Base-by-base conservation (phyloP, 768 basidiomycete genomes). In the Mycena belliarum region DNA sequence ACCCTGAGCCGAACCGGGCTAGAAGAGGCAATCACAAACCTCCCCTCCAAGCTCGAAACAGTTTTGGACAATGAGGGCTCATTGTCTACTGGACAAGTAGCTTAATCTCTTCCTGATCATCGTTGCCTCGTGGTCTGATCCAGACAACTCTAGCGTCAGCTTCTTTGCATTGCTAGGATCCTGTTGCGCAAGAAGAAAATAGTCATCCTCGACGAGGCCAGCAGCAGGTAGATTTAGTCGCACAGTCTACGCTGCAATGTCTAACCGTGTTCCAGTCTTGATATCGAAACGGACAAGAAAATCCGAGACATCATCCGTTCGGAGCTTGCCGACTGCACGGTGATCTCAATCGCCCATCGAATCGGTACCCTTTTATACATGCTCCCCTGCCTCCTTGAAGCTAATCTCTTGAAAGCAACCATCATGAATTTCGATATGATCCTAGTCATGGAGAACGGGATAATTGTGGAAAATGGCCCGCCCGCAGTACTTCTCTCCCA, bases 391-490 rank as follows among this genome's bases (percentile, higher is more conserved):
- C n/a, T n/a, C n/a, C n/a, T n/a, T n/a, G n/a, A 16, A 7, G 14
- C 23, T 23, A 21, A 45, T 23, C n/a, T 37, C 37, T 20, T 49
- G 7, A 23, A 18, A 60, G 47, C 43, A 24, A 60, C 59, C 2
- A 55, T 60, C 21, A 35, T 55, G n/a, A 54, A 60, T 26, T 60
- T 60, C 49, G 59, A 60, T 51, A 20, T 49, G 29, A 60, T 60
- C 18, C 28, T 55, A 21, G 59, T 60, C 47, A 49, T 60, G 59
- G 54, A 60, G 23, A 47, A 60, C 14, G 59, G 59, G 3, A 45
- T 15, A 8, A 2, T 55, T 18, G 54, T 41, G 11, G 59, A 60
- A 45, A 49, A 7, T n/a, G 59, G 59, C 15, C 23, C 42, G 32
- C 59, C 59, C 5, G 25, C 21, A 48, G 42, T 45, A 25, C 35